Evolutionary conservation across 495 filamentous ascomycete species (phyloP).

Genomic region (Penicillium salamii): DNA sequence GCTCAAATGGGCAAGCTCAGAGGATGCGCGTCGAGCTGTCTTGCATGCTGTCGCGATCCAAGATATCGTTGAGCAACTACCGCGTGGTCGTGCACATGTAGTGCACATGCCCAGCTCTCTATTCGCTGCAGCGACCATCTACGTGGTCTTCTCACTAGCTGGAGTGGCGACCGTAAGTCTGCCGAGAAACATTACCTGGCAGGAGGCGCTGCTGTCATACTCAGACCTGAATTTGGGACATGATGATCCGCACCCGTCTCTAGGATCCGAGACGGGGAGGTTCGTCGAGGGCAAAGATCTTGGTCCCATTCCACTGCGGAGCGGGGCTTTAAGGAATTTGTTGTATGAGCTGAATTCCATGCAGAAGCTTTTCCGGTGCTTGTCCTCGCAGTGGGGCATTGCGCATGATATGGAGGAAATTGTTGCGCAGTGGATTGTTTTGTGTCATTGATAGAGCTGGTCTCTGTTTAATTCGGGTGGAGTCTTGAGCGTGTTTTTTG

Average conservation of each 20-base stretch:
- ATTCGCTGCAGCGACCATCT: conserved; percentile 44
- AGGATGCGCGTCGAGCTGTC: conserved; percentile 43
- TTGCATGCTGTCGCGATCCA: conserved; percentile 49
- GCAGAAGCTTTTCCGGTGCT: conserved; percentile 48
- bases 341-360: conserved; percentile 51
- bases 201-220: conserved; percentile 36
- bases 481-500: not conserved
- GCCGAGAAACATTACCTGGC: conserved; percentile 43
- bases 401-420: conserved; percentile 50
- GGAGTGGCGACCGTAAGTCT: conserved; percentile 36
- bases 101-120: conserved; percentile 47
- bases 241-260: conserved; percentile 18
- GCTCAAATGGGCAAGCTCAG: conserved; percentile 35
- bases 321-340: conserved; percentile 35
- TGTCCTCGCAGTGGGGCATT: conserved; percentile 48
- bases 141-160: conserved; percentile 40
- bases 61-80: conserved; percentile 48
- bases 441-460: conserved; percentile 35
- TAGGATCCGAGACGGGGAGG: conserved; percentile 35
- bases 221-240: conserved; percentile 34
- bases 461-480: not conserved
- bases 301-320: conserved; percentile 7
- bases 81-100: conserved; percentile 45
- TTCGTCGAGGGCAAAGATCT: conserved; percentile 31
- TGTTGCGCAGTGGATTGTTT: conserved; percentile 43